Evolutionary conservation across 108 stramenopile species (phyloP), one percentile per base, ranked within the genome.

Genomic region (Nitzschia putrida): DNA sequence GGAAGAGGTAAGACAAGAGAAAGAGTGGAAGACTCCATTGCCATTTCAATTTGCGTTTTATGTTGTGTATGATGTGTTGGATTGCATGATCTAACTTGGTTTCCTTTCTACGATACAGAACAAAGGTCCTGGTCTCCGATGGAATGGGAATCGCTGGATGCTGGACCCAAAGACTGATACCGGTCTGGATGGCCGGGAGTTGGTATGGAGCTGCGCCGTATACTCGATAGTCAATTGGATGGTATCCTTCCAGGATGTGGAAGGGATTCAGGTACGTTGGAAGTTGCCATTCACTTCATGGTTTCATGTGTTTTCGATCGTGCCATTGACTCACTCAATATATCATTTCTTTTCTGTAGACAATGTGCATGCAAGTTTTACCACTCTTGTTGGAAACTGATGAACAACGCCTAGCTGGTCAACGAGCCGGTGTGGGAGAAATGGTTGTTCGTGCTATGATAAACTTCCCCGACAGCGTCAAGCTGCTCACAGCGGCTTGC

Each of bases 211-310:
- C 8, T 94, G 90, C 74, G 90, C 90, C 16, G 88, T 94, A 38
- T 94, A 88, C 59, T 87, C 89, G 8, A 86, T 94, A 65, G 77
- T 91, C n/a, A 94, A 91, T 64, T 94, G 93, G 93, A 91, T 94
- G 90, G 86, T 88, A 8, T 87, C 85, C 20, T 91, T 88, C 64
- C 66, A 79, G 26, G 88, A 94, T 59, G 93, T 94, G 14, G 88
- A 88, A 79, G 93, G 93, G 42, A 94, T 94, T 50, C 92, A 93
- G 74, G 85, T 81, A 9, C 5, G 58, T 49, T 14, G 54, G 13
- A 26, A 39, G 39, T 40, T 18, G 38, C 16, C n/a, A 38, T 2
- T 37, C 8, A 7, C 34, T 59, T 41, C 6, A 4, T 40, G 3
- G 14, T 26, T 38, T 29, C 38, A 25, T n/a, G 11, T 38, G 1